A percentile compares a stretch with the other conserved stretches of the same genome.
These are phyloP conservation scores for Botrytis galanthina DNA, from an alignment of 2,329 filamentous ascomycete genomes.

Conservation along the genomic window DNA sequence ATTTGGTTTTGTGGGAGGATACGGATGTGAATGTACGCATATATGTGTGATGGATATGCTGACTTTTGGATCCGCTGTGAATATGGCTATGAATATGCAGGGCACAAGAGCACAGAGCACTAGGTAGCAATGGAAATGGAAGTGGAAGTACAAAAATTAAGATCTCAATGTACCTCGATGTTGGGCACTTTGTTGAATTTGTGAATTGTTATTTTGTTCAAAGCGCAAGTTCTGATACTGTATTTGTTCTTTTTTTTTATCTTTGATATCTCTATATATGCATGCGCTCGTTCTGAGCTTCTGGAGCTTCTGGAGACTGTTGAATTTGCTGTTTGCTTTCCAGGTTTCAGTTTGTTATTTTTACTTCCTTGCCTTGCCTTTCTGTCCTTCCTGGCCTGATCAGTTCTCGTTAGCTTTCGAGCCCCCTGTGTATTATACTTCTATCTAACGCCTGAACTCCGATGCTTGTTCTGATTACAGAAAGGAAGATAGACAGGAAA, in stretches of 20 bases:
- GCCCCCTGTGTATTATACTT: background rate
- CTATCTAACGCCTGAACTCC: slow-evolving; percentile 6
- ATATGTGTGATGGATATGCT: background rate
- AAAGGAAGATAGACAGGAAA: background rate
- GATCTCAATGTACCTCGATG: background rate
- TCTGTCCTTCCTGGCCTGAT: background rate
- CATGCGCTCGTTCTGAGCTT: background rate
- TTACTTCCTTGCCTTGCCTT: background rate
- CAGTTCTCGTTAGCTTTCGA: background rate
- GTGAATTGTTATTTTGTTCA: background rate
- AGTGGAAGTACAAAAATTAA: background rate
- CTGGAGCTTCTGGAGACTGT: background rate
- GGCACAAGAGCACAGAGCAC: background rate
- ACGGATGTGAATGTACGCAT: background rate
- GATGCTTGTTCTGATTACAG: background rate
- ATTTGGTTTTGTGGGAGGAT: background rate
- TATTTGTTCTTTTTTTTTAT: background rate
- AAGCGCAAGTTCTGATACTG: background rate
- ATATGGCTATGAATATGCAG: background rate
- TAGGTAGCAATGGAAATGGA: background rate
- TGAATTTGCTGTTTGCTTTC: background rate
- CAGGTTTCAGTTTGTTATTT: background rate
- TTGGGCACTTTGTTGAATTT: background rate
- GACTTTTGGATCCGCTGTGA: background rate
- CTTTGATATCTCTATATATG: background rate